Percentiles rank a stretch among this genome's conserved stretches.
Evolutionary conservation across 2,329 filamentous ascomycete genomes (phyloP).

Genomic region (Davidsoniella australis): DNA sequence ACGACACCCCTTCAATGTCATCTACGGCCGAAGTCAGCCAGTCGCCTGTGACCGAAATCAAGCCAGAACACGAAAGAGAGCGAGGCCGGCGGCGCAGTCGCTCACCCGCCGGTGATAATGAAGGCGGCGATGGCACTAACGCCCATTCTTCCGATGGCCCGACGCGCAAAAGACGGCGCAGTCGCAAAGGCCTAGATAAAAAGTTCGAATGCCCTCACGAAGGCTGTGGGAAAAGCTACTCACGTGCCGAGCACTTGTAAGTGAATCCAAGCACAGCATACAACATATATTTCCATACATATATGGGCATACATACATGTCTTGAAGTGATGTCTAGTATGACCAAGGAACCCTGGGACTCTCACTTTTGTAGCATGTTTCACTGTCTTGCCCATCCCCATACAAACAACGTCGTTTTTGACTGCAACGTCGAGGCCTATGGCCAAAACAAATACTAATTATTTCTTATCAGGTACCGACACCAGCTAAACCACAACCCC

Average conservation of each 20-base stretch:
- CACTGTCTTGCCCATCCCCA: background rate
- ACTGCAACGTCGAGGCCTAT: too few species aligned
- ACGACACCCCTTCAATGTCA: background rate
- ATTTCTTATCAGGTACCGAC: conserved; percentile 43
- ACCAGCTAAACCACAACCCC: conserved; percentile 88
- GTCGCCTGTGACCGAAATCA: conserved; percentile 13
- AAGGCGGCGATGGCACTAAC: conserved; percentile 21
- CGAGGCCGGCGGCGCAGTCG: conserved; percentile 26
- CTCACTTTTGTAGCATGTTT: background rate
- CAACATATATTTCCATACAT: too few species aligned
- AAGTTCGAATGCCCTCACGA: conserved; percentile 70
- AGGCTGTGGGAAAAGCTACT: conserved; percentile 91
- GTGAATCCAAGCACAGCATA: conserved; percentile 16
- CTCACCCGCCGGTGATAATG: conserved; percentile 26
- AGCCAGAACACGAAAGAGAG: conserved; percentile 24
- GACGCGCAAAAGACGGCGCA: conserved; percentile 46
- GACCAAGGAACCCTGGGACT: too few species aligned
- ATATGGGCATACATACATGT: too few species aligned
- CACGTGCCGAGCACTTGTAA: conserved; percentile 85
- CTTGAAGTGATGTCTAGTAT: too few species aligned
- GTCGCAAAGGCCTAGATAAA: conserved; percentile 64
- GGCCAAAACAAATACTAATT: too few species aligned
- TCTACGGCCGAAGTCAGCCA: background rate
- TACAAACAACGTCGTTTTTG: background rate
- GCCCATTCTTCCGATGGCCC: conserved; percentile 34